These are phyloP conservation scores for Diaporthe australafricana DNA, from an alignment of 2,329 filamentous ascomycete species.

Conservation along the genomic window DNA sequence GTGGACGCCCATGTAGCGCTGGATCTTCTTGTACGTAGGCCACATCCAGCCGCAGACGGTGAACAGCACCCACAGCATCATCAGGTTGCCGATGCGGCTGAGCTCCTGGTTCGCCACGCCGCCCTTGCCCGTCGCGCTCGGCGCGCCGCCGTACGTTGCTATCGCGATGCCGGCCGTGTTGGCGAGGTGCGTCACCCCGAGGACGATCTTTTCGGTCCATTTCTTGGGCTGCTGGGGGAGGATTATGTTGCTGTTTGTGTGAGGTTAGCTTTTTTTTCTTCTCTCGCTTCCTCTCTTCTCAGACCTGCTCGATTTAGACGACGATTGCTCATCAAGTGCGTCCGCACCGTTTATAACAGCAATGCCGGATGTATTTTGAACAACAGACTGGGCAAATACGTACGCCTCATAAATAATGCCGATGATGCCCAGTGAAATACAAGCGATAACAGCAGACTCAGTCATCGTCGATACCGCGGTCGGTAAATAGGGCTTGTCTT, in stretches of 20 bases:
- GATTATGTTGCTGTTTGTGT: constrained; percentile 22
- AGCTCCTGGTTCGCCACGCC: constrained; percentile 38
- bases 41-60: constrained; percentile 41
- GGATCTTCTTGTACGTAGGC: constrained; percentile 38
- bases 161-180: constrained; percentile 41
- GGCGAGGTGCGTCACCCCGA: constrained; percentile 41
- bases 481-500: constrained; percentile 39
- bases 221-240: constrained; percentile 18
- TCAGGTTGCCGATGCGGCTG: constrained; percentile 40
- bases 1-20: constrained; percentile 20
- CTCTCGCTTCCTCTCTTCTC: too few relatives aligned
- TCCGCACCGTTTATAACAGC: background rate
- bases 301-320: background rate
- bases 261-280: background rate
- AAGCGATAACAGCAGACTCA: constrained; percentile 44
- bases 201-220: constrained; percentile 40
- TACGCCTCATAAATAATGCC: constrained; percentile 46
- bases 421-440: constrained; percentile 18
- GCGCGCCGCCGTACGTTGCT: constrained; percentile 39
- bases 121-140: constrained; percentile 27
- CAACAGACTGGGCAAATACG: background rate
- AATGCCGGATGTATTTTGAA: background rate
- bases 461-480: constrained; percentile 44
- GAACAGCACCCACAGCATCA: constrained; percentile 41
- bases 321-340: background rate